Percentiles rank a stretch among this genome's conserved stretches.
phyloP scores from a whole-genome alignment of 2,329 filamentous ascomycete genomes.

The Stagonosporopsis rhizophila region DNA sequence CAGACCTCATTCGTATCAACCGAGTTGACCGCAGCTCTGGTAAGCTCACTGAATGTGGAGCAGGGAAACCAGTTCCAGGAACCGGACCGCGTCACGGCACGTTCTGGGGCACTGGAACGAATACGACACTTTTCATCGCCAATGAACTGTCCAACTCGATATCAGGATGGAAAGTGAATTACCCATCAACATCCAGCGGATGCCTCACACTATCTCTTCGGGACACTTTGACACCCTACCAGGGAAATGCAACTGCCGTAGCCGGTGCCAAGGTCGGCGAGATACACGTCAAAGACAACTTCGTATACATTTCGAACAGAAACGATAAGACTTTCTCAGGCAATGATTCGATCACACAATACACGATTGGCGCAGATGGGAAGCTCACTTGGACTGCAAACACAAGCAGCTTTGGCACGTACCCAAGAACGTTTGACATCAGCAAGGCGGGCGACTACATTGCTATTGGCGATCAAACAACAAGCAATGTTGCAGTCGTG shows the following conservation, averaged over 20 bases:
- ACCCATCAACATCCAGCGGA: constrained; percentile 33
- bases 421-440: constrained; percentile 47
- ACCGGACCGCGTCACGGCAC: constrained; percentile 62
- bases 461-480: constrained; percentile 44
- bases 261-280: constrained; percentile 43
- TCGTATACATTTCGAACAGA: constrained; percentile 45
- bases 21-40: constrained; percentile 57
- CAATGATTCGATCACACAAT: constrained; percentile 46
- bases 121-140: constrained; percentile 40
- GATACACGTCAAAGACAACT: constrained; percentile 43
- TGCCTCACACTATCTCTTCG: constrained; percentile 41
- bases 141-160: constrained; percentile 47
- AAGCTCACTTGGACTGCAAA: constrained; percentile 37
- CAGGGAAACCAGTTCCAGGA: constrained; percentile 53
- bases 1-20: constrained; percentile 63
- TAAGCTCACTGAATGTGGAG: constrained; percentile 55
- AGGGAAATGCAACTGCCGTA: constrained; percentile 37
- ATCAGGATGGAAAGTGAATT: constrained; percentile 39
- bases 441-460: constrained; percentile 42
- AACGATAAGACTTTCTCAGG: constrained; percentile 47
- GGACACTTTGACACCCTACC: constrained; percentile 44
- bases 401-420: constrained; percentile 42
- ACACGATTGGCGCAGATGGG: constrained; percentile 39
- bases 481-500: constrained; percentile 43
- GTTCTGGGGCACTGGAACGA: constrained; percentile 54